These are phyloP conservation scores for Trametes sp. DNA, from an alignment of 1,284 basidiomycete genomes.

Conservation along the genomic window DNA sequence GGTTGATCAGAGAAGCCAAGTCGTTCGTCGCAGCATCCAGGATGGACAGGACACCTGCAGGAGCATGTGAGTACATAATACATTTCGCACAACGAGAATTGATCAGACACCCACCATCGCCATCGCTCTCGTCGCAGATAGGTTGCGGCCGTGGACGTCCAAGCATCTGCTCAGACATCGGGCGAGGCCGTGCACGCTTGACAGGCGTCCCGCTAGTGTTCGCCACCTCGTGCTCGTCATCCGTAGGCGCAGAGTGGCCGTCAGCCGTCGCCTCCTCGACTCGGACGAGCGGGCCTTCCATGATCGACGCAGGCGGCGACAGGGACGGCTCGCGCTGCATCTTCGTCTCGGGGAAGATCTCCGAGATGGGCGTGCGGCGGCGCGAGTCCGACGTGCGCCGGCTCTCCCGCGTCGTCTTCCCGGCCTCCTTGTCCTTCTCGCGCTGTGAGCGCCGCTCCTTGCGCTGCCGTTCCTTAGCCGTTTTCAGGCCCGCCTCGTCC, in stretches of 20 bases:
- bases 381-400: conserved; percentile 39
- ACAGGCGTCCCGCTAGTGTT: conserved; percentile 52
- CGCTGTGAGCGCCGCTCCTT: conserved; percentile 48
- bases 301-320: conserved; percentile 27
- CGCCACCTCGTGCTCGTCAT: conserved; percentile 33
- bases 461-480: conserved; percentile 57
- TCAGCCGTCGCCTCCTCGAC: conserved; percentile 62
- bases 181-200: conserved; percentile 59
- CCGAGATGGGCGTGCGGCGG: conserved; percentile 39
- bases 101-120: conserved; percentile 39
- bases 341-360: conserved; percentile 45
- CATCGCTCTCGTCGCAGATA: conserved; percentile 61
- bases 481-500: conserved; percentile 69
- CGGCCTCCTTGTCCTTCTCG: conserved; percentile 29
- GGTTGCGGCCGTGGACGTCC: conserved; percentile 55
- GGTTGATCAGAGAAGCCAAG: conserved; percentile 75
- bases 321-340: conserved; percentile 25
- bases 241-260: conserved; percentile 47
- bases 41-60: conserved; percentile 68
- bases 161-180: conserved; percentile 71
- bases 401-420: conserved; percentile 36
- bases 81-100: not conserved
- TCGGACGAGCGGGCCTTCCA: conserved; percentile 49
- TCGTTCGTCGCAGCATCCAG: conserved; percentile 81
- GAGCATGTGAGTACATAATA: conserved; percentile 18